These are phyloP conservation scores for Kodamaea fungicola DNA, from an alignment of 1,139 yeast genomes.

Conservation along the genomic window DNA sequence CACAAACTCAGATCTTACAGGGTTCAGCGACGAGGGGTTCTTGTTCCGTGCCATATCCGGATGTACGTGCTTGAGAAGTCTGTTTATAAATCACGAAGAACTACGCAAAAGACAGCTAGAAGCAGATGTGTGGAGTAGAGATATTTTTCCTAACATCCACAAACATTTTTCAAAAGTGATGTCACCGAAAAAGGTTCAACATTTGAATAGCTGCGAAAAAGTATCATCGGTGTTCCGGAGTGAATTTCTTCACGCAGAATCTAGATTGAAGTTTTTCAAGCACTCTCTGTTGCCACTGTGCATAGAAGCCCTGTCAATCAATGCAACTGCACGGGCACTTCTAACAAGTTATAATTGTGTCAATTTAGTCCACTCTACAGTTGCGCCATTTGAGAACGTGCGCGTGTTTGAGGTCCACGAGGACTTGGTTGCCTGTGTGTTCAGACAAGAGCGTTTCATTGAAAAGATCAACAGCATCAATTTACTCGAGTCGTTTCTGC, in stretches of 20 bases:
- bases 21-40: conserved; percentile 20
- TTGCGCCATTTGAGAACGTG: conserved; percentile 8
- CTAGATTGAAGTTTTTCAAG: not conserved
- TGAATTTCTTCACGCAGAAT: no score
- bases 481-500: conserved; percentile 26
- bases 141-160: not conserved
- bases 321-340: not conserved
- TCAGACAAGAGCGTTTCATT: conserved; percentile 29
- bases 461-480: conserved; percentile 27
- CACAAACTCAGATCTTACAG: conserved; percentile 13
- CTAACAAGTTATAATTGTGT: conserved; percentile 10
- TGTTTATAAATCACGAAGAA: conserved; percentile 11
- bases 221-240: no score
- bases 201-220: no score
- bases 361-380: conserved; percentile 21
- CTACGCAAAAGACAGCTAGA: conserved; percentile 15
- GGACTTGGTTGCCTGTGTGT: conserved; percentile 30
- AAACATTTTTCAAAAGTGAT: not conserved
- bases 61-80: not conserved
- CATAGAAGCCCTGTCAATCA: not conserved
- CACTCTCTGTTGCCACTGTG: not conserved
- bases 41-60: no score
- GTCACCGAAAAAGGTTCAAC: not conserved
- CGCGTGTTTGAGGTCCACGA: conserved; percentile 17
- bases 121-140: conserved; percentile 11